Base-by-base conservation (phyloP, 768 basidiomycete species). In the Myochromella boudieri region DNA sequence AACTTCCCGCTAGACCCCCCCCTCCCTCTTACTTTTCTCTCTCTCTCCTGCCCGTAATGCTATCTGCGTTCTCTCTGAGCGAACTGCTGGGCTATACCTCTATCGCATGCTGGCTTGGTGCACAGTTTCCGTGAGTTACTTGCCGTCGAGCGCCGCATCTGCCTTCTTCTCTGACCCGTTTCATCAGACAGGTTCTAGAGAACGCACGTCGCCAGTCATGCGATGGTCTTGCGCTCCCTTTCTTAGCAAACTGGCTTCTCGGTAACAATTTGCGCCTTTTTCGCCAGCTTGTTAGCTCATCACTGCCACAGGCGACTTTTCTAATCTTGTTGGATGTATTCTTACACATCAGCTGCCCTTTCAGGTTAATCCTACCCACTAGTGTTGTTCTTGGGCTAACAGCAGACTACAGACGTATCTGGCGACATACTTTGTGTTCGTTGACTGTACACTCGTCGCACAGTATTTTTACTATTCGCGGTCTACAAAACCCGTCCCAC, bases 341-440 rank as follows among this genome's bases (percentile, higher is more conserved):
- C 72, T 99, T 44, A 98, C 97, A 2, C 79, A 87, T 57, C 97
- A 98, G 61, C 76, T 97, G 12, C 92, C 93, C 17, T 98, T 99
- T 65, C 95, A 98, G 69, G 93, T 91, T 64, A 57, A 79, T 44
- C 31, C 25, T 39, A 25, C 37, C 15, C 42, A 18, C 56, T 26
- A 44, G 33, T 36, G 17, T 40, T 38, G 27, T 26, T 36, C 41
- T 46, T 22, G 21, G 29, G 29, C 48, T 55, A n/a, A 51, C n/a
- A n/a, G n/a, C n/a, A n/a, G n/a, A 21, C 27, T 18, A 17, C 43
- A 97, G 91, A 95, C 82, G 32, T 91, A 82, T 63, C 89, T 99
- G 36, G 95, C 97, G 2, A 75, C 76, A 0, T 99, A 99, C 65
- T 99, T 97, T 61, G 87, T 89, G 59, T 68, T 78, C 44, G 78